These are phyloP conservation scores for Picochlorum sp. DNA, from an alignment of 139 green algal genomes.

Conservation along the genomic window DNA sequence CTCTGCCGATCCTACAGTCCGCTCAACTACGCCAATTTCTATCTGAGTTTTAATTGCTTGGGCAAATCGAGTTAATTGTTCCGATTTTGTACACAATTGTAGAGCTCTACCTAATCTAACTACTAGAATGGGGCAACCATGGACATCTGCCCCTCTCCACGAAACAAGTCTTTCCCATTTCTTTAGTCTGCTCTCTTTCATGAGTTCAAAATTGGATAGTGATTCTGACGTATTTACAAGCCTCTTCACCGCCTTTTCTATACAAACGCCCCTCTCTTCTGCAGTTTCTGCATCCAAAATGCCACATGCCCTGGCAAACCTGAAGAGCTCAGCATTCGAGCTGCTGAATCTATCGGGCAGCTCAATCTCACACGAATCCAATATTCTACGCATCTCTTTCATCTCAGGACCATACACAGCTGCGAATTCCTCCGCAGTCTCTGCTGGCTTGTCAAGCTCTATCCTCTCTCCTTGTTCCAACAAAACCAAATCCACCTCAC, in stretches of 20 bases:
- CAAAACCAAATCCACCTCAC: background rate
- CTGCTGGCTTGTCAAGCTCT: background rate
- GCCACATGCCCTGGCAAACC: conserved; percentile 24
- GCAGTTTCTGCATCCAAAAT: conserved; percentile 14
- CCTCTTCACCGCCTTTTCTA: conserved; percentile 4
- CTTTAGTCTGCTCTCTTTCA: background rate
- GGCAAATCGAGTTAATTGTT: conserved; percentile 5
- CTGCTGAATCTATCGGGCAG: conserved; percentile 18
- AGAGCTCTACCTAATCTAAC: conserved; percentile 20
- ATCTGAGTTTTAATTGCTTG: conserved; percentile 21
- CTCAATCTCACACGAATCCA: conserved; percentile 12
- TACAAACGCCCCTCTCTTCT: conserved; percentile 1
- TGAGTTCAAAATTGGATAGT: background rate
- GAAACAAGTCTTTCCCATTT: conserved; percentile 28
- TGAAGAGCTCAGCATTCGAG: conserved; percentile 31
- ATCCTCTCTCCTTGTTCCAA: background rate
- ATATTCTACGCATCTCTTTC: conserved; percentile 32
- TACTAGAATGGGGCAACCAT: conserved; percentile 28
- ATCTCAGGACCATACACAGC: conserved; percentile 15
- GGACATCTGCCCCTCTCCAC: conserved; percentile 17
- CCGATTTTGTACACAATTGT: conserved; percentile 16
- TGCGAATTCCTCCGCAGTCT: conserved; percentile 22
- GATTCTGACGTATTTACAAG: conserved; percentile 1
- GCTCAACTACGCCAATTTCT: background rate
- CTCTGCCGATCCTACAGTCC: background rate